phyloP scores from a whole-genome alignment of 306 rosid species.

The Acacia confusa region DNA sequence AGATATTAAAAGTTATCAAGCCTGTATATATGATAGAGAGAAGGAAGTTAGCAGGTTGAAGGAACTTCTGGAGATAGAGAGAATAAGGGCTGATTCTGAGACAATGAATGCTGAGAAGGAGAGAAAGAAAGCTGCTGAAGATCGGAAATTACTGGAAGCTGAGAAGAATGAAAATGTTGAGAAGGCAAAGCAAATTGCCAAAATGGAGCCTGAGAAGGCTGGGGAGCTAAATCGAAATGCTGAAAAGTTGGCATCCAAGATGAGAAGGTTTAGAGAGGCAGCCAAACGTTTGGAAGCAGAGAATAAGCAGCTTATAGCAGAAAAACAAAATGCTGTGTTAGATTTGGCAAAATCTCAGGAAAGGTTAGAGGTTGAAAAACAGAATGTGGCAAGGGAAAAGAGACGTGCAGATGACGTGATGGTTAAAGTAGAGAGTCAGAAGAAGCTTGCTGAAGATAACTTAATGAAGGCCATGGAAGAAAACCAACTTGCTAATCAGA shows the following conservation, averaged over 20 bases:
- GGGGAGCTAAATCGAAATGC: conserved; percentile 36
- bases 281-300: conserved; percentile 53
- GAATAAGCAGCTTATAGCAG: conserved; percentile 49
- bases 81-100: conserved; percentile 54
- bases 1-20: conserved; percentile 47
- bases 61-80: conserved; percentile 58
- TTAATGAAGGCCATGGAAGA: conserved; percentile 58
- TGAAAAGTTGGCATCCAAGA: conserved; percentile 48
- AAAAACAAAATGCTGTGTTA: conserved; percentile 55
- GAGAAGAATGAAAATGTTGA: conserved; percentile 51
- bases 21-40: conserved; percentile 46
- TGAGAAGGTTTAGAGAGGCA: conserved; percentile 42
- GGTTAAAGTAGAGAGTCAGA: conserved; percentile 50
- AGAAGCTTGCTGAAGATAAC: conserved; percentile 51
- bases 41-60: conserved; percentile 51
- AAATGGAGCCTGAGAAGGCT: conserved; percentile 50
- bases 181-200: conserved; percentile 38
- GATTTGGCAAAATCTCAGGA: conserved; percentile 56
- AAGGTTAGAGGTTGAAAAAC: conserved; percentile 51
- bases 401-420: conserved; percentile 44
- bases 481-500: conserved; percentile 53
- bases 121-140: conserved; percentile 57
- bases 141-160: conserved; percentile 41
- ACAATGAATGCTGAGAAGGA: conserved; percentile 53
- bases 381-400: conserved; percentile 44